These are phyloP conservation scores for Stephania yunnanensis DNA, from an alignment of 164 flowering plant species.

Conservation along the genomic window DNA sequence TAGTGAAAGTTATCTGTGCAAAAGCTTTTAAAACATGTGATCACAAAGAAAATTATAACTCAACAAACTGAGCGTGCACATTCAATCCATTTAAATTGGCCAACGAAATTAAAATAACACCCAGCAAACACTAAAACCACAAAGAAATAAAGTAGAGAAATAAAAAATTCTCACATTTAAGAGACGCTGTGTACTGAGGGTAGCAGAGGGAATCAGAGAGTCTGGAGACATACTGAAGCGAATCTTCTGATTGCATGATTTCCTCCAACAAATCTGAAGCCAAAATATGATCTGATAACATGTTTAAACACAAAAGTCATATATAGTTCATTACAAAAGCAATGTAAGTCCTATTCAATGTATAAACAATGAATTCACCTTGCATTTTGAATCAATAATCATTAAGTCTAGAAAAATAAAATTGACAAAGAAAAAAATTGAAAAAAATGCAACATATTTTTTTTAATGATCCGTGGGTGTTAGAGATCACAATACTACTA, in stretches of 20 bases:
- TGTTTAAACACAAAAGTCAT: not conserved
- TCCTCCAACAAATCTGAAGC: not conserved
- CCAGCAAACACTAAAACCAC: not conserved
- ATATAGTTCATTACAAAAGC: not conserved
- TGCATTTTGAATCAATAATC: too few species aligned
- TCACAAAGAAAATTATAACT: not conserved
- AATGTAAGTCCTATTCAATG: too few species aligned
- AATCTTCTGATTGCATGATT: constrained; percentile 5
- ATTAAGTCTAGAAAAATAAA: too few species aligned
- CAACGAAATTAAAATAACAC: not conserved
- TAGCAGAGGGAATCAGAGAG: constrained; percentile 29
- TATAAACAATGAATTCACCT: too few species aligned
- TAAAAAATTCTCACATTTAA: constrained; percentile 21
- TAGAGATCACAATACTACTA: too few species aligned
- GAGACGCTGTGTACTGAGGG: constrained; percentile 33
- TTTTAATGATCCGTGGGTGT: too few species aligned
- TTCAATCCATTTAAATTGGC: not conserved
- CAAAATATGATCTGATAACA: not conserved
- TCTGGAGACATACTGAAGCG: constrained; percentile 23
- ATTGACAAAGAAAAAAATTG: too few species aligned
- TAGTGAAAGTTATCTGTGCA: not conserved
- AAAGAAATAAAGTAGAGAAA: not conserved
- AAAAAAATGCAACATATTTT: too few species aligned
- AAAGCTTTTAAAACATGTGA: not conserved
- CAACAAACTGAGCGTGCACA: not conserved